Conservation (phyloP, 2,329 filamentous ascomycete species). For the Ophiosphaerella korrae region DNA sequence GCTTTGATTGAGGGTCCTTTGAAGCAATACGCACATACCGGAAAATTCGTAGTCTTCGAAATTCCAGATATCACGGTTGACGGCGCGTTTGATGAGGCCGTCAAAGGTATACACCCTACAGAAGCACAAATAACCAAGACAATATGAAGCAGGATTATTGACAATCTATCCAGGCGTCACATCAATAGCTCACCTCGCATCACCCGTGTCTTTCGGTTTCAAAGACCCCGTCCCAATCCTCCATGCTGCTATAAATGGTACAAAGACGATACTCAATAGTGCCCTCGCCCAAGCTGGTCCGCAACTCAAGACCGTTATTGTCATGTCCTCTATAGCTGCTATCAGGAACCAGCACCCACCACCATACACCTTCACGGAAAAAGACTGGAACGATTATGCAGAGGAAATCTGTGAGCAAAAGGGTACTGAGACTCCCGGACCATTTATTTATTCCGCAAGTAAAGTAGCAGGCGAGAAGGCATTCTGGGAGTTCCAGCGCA, state of each 20-base stretch:
- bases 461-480: constrained; percentile 34
- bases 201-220: constrained; percentile 24
- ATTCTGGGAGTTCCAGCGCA: constrained; percentile 43
- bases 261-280: constrained; percentile 24
- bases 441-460: constrained; percentile 32
- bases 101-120: constrained; percentile 18
- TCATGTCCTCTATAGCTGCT: constrained; percentile 29
- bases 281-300: constrained; percentile 26
- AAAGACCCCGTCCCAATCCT: constrained; percentile 25
- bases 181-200: constrained; percentile 28
- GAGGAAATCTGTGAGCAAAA: constrained; percentile 29
- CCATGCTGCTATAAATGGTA: constrained; percentile 27
- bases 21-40: constrained; percentile 23
- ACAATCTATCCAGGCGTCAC: constrained; percentile 14
- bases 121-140: not conserved
- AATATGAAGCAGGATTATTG: not conserved
- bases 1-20: constrained; percentile 20
- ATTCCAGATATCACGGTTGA: constrained; percentile 35
- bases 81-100: constrained; percentile 34
- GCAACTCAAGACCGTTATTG: constrained; percentile 32
- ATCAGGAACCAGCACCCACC: constrained; percentile 8
- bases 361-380: constrained; percentile 26
- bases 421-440: constrained; percentile 29
- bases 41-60: constrained; percentile 26
- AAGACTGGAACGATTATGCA: constrained; percentile 31